Evolutionary conservation across 2,329 filamentous ascomycete genomes (phyloP), one percentile per base, ranked within the genome.

Genomic region (Colletotrichum melonis): DNA sequence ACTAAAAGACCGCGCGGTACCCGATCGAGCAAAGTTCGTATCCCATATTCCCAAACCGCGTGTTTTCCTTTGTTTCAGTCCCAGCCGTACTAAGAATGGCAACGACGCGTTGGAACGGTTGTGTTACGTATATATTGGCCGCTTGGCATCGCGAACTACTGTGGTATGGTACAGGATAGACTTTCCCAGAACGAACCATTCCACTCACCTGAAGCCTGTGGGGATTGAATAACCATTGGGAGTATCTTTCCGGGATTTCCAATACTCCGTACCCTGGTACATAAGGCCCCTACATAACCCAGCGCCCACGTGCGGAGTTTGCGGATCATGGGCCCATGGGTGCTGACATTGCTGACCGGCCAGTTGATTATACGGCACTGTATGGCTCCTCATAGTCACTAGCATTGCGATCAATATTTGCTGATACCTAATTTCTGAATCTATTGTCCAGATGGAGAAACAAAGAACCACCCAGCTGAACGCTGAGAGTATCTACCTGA

Each of bases 71-170:
- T 26, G 26, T 26, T 26, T 26, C 26, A 26, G 26, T 26, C 26
- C 26, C 26, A 26, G 26, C 26, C 30, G 46, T 8, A 24, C 52
- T 42, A n/a, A 65, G 22, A 70, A 30, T 19, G 70, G 67, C 42
- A 64, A 35, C 2, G 58, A 14, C 54, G 19, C 42, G 19, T 49
- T n/a, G 42, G 8, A 49, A 32, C 32, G 32, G 7, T 54, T 22
- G 42, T 14, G 70, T 69, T 64, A 54, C 66, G 32, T 46, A 16
- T 73, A 60, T 38, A 70, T 60, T 38, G 24, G 42, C 32, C 32
- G 22, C 42, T 68, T 69, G 59, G 59, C 54, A 32, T 22, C n/a
- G 42, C 19, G 42, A 49, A 3, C 5, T 7, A 22, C 22, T 22
- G 22, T 22, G 22, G 22, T 22, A 16, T 19, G 38, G 38, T 42